Conservation (phyloP, 352 stramenopile genomes). For the Pythium monospermum region DNA sequence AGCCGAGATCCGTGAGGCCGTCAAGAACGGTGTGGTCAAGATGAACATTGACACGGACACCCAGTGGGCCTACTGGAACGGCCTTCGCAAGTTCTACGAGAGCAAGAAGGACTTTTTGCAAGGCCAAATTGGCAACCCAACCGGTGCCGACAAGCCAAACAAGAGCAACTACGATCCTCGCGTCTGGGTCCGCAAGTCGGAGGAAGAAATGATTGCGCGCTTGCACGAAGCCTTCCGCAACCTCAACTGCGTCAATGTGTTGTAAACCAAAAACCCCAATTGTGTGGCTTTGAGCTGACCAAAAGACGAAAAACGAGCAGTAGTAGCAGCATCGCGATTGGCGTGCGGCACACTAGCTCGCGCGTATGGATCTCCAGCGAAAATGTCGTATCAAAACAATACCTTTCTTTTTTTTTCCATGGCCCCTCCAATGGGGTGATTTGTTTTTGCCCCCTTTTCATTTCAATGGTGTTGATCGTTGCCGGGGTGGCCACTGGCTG, state of each 20-base stretch:
- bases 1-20: constrained; percentile 95
- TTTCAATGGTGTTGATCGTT: too few relatives aligned
- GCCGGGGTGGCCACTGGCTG: too few relatives aligned
- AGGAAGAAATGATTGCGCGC: constrained; percentile 93
- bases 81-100: constrained; percentile 96
- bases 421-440: too few relatives aligned
- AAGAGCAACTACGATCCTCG: constrained; percentile 99
- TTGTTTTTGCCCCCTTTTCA: too few relatives aligned
- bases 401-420: too few relatives aligned
- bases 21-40: constrained; percentile 97
- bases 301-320: too few relatives aligned
- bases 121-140: constrained; percentile 97
- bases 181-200: constrained; percentile 96
- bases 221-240: constrained; percentile 90
- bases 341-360: too few relatives aligned
- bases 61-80: constrained; percentile 99
- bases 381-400: too few relatives aligned
- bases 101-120: constrained; percentile 97
- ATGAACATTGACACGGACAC: constrained; percentile 99
- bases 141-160: constrained; percentile 97
- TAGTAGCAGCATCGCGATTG: too few relatives aligned
- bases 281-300: too few relatives aligned
- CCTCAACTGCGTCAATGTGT: constrained; percentile 76
- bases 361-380: too few relatives aligned
- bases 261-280: constrained; percentile 31